These are phyloP conservation scores for Aphanomyces invadans DNA, from an alignment of 352 stramenopile species.

Conservation along the genomic window DNA sequence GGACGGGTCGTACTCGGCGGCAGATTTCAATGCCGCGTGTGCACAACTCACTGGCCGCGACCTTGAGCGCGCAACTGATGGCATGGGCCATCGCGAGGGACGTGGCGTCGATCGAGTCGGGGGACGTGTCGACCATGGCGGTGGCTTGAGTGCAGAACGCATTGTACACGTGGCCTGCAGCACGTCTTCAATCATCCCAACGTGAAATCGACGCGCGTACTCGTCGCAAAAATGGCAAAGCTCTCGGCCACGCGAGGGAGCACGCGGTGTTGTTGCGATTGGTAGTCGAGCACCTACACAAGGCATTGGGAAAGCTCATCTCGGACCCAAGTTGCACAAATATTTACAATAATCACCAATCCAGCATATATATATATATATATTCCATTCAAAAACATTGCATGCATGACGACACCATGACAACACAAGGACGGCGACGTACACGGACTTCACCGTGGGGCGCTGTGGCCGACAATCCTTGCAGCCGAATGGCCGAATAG, in stretches of 20 bases:
- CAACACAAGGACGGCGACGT: too few species aligned
- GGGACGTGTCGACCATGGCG: constrained; percentile 10
- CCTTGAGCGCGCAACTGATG: constrained; percentile 13
- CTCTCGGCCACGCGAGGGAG: constrained; percentile 85
- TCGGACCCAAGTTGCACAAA: too few species aligned
- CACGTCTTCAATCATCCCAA: neutral
- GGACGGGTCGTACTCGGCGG: constrained; percentile 4
- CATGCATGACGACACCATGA: too few species aligned
- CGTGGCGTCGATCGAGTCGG: neutral
- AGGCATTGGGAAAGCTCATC: neutral
- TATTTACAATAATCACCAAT: too few species aligned
- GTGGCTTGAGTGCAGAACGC: constrained; percentile 5
- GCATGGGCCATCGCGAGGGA: constrained; percentile 13
- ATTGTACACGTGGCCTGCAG: constrained; percentile 2
- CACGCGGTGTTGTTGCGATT: constrained; percentile 91
- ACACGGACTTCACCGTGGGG: constrained; percentile 53
- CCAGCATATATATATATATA: neutral
- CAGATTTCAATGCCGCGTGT: constrained; percentile 22
- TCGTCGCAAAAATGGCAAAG: constrained; percentile 42
- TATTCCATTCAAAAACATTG: too few species aligned
- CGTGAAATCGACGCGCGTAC: neutral
- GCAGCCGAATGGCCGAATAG: constrained; percentile 87
- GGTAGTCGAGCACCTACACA: constrained; percentile 85
- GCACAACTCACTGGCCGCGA: constrained; percentile 7
- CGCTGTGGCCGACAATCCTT: constrained; percentile 40